Base-by-base conservation (phyloP, 345 rosid genomes). In the Populus pruinosa region DNA sequence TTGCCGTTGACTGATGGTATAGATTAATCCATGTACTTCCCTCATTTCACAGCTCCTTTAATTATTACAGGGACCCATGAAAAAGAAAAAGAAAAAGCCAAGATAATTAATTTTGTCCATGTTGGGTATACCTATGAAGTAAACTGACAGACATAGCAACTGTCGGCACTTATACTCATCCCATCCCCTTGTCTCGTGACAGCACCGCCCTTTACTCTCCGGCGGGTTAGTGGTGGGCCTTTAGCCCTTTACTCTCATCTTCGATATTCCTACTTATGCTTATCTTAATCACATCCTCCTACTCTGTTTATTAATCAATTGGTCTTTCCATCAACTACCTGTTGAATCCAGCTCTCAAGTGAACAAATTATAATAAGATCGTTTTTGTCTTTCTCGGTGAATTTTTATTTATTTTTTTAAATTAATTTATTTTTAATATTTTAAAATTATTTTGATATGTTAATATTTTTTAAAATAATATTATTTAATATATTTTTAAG, bases 61-160 rank as follows among this genome's bases (percentile, higher is more conserved):
- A 53, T 20, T 20, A 53, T 20, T 18, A 14, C 2, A 20, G 59
- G 7, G 23, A 3, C 59, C 59, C 36, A 20, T 6, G 59, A 20
- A 8, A 33, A 33, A 33, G 36, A 5, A 33, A 33, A 33, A 33
- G 35, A 53, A 53, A 53, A 53, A 3, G n/a, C 59, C 59, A 53
- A 7, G 9, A 18, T 20, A 7, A 20, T 53, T 53, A 2, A 18
- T 53, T 20, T 20, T 53, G 59, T 65, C 69, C n/a, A 6, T 5
- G 38, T 8, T 77, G 8, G 72, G 49, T 20, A 4, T 35, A 61
- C 82, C 69, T 69, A 78, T 79, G 82, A 79, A 35, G 38, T 43
- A 43, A 69, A 43, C 79, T 56, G 73, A 74, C 78, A 63, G 35
- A 67, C 49, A 39, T 31, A 23, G 74, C 14, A 55, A 36, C 27